Percentiles rank a stretch among this genome's conserved stretches.
Conservation (phyloP, 495 filamentous ascomycete genomes). For the Daldinia vernicosa region DNA sequence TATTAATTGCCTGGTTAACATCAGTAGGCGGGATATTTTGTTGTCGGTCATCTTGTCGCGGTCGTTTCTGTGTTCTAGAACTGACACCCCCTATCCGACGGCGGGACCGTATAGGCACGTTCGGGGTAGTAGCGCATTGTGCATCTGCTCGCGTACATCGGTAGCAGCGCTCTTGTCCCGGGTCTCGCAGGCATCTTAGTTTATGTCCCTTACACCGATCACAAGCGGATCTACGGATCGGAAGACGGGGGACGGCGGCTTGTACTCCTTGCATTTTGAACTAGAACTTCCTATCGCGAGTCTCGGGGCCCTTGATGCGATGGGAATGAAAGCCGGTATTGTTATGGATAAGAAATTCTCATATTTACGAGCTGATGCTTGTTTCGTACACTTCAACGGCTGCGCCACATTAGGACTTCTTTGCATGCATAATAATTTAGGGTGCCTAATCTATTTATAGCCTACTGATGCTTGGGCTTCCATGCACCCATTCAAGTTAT, state of each 20-base stretch:
- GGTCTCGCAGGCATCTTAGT: conserved; percentile 50
- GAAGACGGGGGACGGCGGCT: conserved; percentile 8
- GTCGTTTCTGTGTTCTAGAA: conserved; percentile 6
- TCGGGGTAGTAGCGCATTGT: conserved; percentile 33
- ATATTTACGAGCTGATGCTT: neutral
- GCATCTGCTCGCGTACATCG: conserved; percentile 33
- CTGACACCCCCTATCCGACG: neutral
- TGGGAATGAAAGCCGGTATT: neutral
- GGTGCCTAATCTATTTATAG: neutral
- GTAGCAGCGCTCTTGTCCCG: conserved; percentile 30
- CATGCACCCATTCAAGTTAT: neutral
- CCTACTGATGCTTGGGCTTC: neutral
- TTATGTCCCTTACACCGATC: conserved; percentile 57
- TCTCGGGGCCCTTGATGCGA: neutral
- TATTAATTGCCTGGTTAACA: neutral
- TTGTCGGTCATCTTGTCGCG: conserved; percentile 4
- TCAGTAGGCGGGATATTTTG: neutral
- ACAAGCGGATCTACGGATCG: conserved; percentile 52
- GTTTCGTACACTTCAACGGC: neutral
- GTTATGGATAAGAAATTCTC: neutral
- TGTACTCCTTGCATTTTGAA: conserved; percentile 6
- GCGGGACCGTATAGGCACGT: conserved; percentile 21
- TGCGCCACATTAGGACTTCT: neutral
- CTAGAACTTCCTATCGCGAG: neutral
- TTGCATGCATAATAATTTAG: neutral